Base-by-base conservation (phyloP, 2,329 filamentous ascomycete species). In the Xylaria arbuscula region DNA sequence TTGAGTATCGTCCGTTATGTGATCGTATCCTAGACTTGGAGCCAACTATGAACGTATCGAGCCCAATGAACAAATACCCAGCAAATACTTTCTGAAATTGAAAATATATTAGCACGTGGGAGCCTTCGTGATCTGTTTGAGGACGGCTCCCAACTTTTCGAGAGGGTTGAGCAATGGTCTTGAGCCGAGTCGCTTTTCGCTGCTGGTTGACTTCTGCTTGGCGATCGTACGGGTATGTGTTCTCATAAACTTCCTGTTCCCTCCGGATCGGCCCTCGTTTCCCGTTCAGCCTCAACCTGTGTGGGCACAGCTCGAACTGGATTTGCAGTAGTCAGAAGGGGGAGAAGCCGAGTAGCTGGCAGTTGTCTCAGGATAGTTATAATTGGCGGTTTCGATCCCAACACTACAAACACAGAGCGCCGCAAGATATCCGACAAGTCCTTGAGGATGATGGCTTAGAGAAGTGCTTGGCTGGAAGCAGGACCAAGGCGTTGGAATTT, bases 61-160 rank as follows among this genome's bases (percentile, higher is more conserved):
- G 34, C 48, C 17, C 64, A 60, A 48, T 36, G 45, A n/a, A 28
- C n/a, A 24, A 22, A 40, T 28, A 32, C 61, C 50, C 17, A 15
- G 22, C 17, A 24, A n/a, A 28, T 32, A 24, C 11, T 40, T 34
- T 40, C 61, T 57, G 32, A 50, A 50, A 19, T 54, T 2, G 24
- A 64, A 32, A 67, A 22, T 2, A 50, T 47, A 47, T 70, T 62
- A 67, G 67, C 53, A 57, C 45, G 24, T 51, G 34, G 40, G 24
- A 42, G n/a, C 40, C 17, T 38, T 57, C 19, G 45, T 48, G 15
- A 34, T 36, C 22, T 24, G 42, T 50, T 36, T 9, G 10, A n/a
- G 40, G 61, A 47, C 22, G 32, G 36, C 4, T 17, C 24, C 15
- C 45, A 5, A 48, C 4, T 13, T 19, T 19, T 22, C 7, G 28